Percentiles rank a stretch among this genome's conserved stretches.
These are phyloP conservation scores for Marasmius sp. DNA, from an alignment of 1,284 basidiomycete species.

Conservation along the genomic window DNA sequence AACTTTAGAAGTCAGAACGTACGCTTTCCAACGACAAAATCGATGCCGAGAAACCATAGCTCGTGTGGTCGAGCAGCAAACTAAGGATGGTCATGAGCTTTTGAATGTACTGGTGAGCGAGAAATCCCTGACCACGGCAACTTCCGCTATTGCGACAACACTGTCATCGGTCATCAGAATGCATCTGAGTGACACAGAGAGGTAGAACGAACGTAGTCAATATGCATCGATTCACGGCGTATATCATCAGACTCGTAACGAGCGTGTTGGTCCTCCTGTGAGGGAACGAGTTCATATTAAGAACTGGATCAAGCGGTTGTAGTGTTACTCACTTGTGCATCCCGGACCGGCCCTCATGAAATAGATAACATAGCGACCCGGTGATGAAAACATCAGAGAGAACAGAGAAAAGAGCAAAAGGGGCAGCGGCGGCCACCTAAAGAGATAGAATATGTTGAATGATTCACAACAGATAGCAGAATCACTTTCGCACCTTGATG, in stretches of 20 bases:
- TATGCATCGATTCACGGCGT: conserved; percentile 39
- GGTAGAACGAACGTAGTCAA: conserved; percentile 34
- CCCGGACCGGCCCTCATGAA: conserved; percentile 32
- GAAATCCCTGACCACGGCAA: conserved; percentile 29
- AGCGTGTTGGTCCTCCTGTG: conserved; percentile 31
- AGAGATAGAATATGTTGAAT: not conserved
- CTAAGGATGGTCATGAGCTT: conserved; percentile 15
- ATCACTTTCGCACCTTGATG: conserved; percentile 27
- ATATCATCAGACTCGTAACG: conserved; percentile 34
- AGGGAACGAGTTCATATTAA: not conserved
- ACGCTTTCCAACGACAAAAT: conserved; percentile 42
- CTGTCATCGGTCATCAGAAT: conserved; percentile 16
- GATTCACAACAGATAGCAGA: not conserved
- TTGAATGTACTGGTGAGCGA: not conserved
- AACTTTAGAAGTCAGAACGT: conserved; percentile 7
- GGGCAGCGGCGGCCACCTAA: conserved; percentile 36
- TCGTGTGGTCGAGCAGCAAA: conserved; percentile 32
- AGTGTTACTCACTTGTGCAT: conserved; percentile 25
- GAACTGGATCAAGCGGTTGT: not conserved
- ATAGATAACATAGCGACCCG: conserved; percentile 32
- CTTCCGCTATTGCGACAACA: conserved; percentile 33
- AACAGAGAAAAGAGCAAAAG: conserved; percentile 37
- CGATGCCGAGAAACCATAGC: conserved; percentile 38
- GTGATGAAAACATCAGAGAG: conserved; percentile 38
- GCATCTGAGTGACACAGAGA: not conserved